A percentile compares a stretch with the other conserved stretches of the same genome.
Conservation (phyloP, 257 asterid genomes). For the Jacaranda mimosifolia region DNA sequence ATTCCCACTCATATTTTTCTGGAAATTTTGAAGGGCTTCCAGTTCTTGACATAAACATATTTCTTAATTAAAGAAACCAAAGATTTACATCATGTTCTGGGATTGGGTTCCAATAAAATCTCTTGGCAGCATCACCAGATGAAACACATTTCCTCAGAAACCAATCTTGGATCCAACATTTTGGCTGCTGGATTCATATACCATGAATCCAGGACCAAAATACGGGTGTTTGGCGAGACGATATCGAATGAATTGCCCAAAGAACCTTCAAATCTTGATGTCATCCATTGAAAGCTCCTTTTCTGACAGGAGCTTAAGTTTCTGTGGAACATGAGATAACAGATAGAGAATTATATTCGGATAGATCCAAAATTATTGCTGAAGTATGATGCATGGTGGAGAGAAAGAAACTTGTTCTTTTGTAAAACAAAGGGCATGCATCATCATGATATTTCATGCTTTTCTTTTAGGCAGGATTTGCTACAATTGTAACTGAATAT, state of each 20-base stretch:
- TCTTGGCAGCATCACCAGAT: not conserved
- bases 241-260: slow-evolving; percentile 23
- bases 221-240: slow-evolving; percentile 19
- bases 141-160: not conserved
- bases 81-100: not conserved
- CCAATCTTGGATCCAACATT: not conserved
- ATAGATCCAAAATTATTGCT: not conserved
- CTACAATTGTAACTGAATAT: too few species aligned
- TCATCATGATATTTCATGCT: too few species aligned
- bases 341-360: not conserved
- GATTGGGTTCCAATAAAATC: not conserved
- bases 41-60: not conserved
- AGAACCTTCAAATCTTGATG: slow-evolving; percentile 44
- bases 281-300: slow-evolving; percentile 52
- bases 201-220: not conserved
- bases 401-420: not conserved
- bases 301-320: slow-evolving; percentile 73
- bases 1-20: not conserved
- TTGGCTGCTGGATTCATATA: not conserved
- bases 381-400: not conserved
- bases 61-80: not conserved
- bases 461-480: too few species aligned
- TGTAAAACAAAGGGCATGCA: not conserved
- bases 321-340: slow-evolving; percentile 52
- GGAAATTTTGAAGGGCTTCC: not conserved